Conservation (phyloP, 805 yeast species). For the Starmerella khaoyaiensis region DNA sequence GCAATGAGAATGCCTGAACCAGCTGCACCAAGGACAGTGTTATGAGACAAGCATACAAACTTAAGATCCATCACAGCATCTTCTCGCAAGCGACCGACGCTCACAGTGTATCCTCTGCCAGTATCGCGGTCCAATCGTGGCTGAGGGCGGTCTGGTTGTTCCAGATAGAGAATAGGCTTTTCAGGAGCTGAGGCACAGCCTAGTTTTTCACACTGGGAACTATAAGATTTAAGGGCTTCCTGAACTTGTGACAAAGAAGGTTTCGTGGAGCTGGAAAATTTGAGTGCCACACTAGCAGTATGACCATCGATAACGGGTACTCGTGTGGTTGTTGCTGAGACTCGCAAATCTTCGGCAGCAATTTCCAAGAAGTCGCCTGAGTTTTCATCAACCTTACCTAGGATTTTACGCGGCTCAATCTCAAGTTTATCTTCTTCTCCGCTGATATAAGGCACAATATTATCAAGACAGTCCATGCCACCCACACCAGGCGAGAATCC, state of each 20-base stretch:
- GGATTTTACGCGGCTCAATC: slow-evolving; percentile 93
- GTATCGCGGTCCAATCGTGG: slow-evolving; percentile 95
- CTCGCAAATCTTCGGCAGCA: slow-evolving; percentile 49
- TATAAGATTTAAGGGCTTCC: slow-evolving; percentile 53
- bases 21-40: slow-evolving; percentile 97
- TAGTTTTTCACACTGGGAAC: slow-evolving; percentile 66
- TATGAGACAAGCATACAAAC: slow-evolving; percentile 95
- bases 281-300: slow-evolving; percentile 83
- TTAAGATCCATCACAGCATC: slow-evolving; percentile 89
- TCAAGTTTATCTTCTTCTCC: slow-evolving; percentile 98
- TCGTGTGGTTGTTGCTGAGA: slow-evolving; percentile 93
- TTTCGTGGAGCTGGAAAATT: slow-evolving; percentile 68
- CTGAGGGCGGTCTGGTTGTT: slow-evolving; percentile 88
- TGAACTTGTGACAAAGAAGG: slow-evolving; percentile 78
- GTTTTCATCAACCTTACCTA: slow-evolving; percentile 41
- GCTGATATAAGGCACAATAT: slow-evolving; percentile 83
- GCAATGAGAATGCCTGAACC: slow-evolving; percentile 96
- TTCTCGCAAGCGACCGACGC: slow-evolving; percentile 87
- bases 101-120: slow-evolving; percentile 84
- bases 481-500: slow-evolving; percentile 97
- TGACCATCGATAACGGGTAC: slow-evolving; percentile 97
- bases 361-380: slow-evolving; percentile 34
- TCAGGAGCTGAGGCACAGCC: slow-evolving; percentile 89
- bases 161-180: slow-evolving; percentile 81
- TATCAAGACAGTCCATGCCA: slow-evolving; percentile 88